Percentiles rank a stretch among this genome's conserved stretches.
phyloP scores from a whole-genome alignment of 345 rosid species.

The Raphanus sativus region DNA sequence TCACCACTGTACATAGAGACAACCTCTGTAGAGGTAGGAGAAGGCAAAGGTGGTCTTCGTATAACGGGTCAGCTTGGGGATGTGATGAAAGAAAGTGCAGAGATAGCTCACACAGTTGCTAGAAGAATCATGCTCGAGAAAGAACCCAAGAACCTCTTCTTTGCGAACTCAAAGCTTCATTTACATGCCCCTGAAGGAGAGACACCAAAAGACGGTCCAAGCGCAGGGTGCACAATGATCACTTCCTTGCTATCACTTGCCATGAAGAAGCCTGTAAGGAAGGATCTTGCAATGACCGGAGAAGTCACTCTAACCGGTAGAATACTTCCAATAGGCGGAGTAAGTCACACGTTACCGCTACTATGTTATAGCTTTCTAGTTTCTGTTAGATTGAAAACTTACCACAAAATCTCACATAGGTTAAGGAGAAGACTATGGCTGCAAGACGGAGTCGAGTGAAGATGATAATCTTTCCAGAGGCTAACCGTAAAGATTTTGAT shows the following conservation, averaged over 20 bases:
- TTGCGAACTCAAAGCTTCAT: constrained; percentile 44
- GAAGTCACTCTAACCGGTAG: constrained; percentile 83
- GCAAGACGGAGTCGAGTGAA: constrained; percentile 79
- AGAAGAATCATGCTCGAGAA: constrained; percentile 60
- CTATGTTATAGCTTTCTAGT: constrained; percentile 1
- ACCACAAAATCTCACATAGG: constrained; percentile 41
- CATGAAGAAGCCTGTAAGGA: constrained; percentile 64
- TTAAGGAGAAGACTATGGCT: constrained; percentile 87
- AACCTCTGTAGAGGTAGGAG: constrained; percentile 60
- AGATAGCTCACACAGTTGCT: constrained; percentile 49
- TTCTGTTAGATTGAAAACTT: neutral
- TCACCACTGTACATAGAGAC: constrained; percentile 84
- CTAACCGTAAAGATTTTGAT: constrained; percentile 74
- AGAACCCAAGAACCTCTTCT: constrained; percentile 46
- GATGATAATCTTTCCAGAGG: constrained; percentile 72
- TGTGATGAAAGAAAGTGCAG: neutral
- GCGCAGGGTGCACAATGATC: constrained; percentile 96
- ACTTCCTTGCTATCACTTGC: constrained; percentile 89
- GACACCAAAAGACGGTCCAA: constrained; percentile 88
- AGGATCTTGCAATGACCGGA: constrained; percentile 96
- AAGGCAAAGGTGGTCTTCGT: constrained; percentile 71
- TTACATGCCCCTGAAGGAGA: constrained; percentile 95
- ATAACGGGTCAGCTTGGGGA: constrained; percentile 35
- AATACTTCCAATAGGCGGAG: constrained; percentile 92
- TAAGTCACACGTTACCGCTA: constrained; percentile 38